Percentiles rank a stretch among this genome's conserved stretches.
Conservation (phyloP, 352 stramenopile species). For the Globisporangium alternatum region DNA sequence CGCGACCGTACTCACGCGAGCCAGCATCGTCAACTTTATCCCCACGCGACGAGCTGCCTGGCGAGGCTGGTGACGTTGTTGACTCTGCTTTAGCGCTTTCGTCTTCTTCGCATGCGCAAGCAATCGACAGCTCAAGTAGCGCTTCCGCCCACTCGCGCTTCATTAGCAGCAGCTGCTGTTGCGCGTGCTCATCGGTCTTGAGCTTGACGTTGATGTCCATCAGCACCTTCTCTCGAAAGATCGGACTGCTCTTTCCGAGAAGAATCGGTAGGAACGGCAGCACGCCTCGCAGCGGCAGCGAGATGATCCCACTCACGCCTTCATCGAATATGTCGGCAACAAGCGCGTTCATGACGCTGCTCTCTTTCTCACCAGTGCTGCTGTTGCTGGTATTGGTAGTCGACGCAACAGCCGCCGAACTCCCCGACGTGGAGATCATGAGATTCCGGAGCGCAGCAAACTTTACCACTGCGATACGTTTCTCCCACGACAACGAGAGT, state of each 20-base stretch:
- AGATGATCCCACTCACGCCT: conserved; percentile 52
- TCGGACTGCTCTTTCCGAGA: conserved; percentile 42
- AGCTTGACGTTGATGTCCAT: conserved; percentile 89
- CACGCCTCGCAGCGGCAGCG: conserved; percentile 59
- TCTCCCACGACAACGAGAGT: conserved; percentile 73
- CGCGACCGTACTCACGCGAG: conserved; percentile 25
- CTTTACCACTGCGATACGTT: conserved; percentile 58
- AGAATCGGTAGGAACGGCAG: conserved; percentile 73
- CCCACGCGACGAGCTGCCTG: not conserved
- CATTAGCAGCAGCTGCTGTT: conserved; percentile 73
- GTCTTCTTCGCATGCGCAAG: conserved; percentile 39
- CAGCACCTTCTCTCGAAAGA: conserved; percentile 71
- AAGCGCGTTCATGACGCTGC: conserved; percentile 14
- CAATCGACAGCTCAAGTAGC: conserved; percentile 66
- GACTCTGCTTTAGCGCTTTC: not conserved
- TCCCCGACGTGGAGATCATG: conserved; percentile 17
- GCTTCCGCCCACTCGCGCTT: conserved; percentile 75
- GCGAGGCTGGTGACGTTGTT: too few species aligned
- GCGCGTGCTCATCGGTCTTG: conserved; percentile 69
- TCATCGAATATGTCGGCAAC: conserved; percentile 60
- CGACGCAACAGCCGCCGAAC: not conserved
- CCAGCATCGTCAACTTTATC: conserved; percentile 4
- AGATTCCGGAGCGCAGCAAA: conserved; percentile 66
- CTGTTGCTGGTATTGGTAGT: not conserved
- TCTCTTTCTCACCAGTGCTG: conserved; percentile 1